Evolutionary conservation across 1,284 basidiomycete species (phyloP).

Genomic region (Ceratobasidium sp.): DNA sequence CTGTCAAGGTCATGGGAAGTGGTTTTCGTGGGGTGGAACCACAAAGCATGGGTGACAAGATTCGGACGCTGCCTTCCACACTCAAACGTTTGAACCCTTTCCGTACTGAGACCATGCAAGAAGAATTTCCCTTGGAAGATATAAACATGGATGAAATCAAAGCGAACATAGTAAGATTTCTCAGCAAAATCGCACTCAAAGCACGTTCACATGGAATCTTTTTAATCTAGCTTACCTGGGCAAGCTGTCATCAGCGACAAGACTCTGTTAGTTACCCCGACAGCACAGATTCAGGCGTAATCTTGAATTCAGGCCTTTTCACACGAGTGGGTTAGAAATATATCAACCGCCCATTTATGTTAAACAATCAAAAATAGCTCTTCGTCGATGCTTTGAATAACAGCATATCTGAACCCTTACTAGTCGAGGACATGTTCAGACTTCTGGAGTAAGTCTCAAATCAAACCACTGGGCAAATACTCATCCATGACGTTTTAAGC

Average conservation of each 20-base stretch:
- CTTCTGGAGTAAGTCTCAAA: background rate
- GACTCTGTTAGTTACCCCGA: background rate
- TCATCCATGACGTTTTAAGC: background rate
- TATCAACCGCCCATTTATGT: background rate
- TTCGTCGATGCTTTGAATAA: background rate
- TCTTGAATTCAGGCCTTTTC: constrained; percentile 1
- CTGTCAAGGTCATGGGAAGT: background rate
- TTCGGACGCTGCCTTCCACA: too few relatives aligned
- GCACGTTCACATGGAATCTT: background rate
- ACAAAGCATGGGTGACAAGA: background rate
- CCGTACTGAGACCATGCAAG: background rate
- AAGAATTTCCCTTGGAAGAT: background rate
- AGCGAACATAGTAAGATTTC: constrained; percentile 4
- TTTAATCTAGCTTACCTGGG: background rate
- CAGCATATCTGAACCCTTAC: background rate
- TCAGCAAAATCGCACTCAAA: too few relatives aligned
- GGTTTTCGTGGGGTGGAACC: background rate
- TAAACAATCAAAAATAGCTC: background rate
- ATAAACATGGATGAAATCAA: background rate
- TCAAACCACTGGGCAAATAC: background rate
- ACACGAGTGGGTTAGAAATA: background rate
- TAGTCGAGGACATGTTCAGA: background rate
- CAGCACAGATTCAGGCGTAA: too few relatives aligned
- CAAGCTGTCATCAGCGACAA: background rate
- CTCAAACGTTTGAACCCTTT: too few relatives aligned